Evolutionary conservation across 345 rosid genomes (phyloP).

Genomic region (Hibiscus tridactylites): DNA sequence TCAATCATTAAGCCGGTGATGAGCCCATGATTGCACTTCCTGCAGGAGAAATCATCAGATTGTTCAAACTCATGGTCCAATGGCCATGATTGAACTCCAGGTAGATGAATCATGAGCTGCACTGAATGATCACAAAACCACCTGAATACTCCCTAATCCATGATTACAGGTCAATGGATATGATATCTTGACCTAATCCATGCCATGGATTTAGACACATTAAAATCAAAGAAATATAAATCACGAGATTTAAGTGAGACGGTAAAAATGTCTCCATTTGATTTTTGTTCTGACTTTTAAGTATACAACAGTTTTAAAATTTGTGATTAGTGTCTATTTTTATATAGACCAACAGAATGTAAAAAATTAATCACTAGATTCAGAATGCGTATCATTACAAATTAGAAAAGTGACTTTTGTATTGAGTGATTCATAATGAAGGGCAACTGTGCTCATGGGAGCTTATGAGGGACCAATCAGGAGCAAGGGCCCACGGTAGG

Average conservation of each 20-base stretch:
- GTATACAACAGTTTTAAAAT: too few species aligned
- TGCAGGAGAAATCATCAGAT: slow-evolving; percentile 5
- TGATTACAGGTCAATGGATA: not conserved
- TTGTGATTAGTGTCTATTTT: too few species aligned
- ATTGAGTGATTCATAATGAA: slow-evolving; percentile 11
- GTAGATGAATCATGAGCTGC: slow-evolving; percentile 1
- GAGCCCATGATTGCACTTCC: slow-evolving; percentile 21
- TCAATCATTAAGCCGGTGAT: slow-evolving; percentile 25
- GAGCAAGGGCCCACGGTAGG: slow-evolving; percentile 16
- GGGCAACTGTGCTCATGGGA: slow-evolving; percentile 9
- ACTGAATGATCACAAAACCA: not conserved
- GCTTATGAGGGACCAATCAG: slow-evolving; percentile 9
- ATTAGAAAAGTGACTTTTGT: not conserved
- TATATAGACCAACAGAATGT: too few species aligned
- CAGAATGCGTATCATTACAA: not conserved
- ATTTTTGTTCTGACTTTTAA: too few species aligned
- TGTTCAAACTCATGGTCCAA: not conserved
- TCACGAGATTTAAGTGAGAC: too few species aligned
- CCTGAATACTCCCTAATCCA: not conserved
- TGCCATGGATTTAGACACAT: not conserved
- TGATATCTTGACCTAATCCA: not conserved
- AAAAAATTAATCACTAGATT: too few species aligned
- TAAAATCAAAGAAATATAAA: too few species aligned
- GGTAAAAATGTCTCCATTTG: too few species aligned
- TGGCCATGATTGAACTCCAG: slow-evolving; percentile 1